These are phyloP conservation scores for Bromus sterilis DNA, from an alignment of 176 grass and related monocot genomes.

Conservation along the genomic window DNA sequence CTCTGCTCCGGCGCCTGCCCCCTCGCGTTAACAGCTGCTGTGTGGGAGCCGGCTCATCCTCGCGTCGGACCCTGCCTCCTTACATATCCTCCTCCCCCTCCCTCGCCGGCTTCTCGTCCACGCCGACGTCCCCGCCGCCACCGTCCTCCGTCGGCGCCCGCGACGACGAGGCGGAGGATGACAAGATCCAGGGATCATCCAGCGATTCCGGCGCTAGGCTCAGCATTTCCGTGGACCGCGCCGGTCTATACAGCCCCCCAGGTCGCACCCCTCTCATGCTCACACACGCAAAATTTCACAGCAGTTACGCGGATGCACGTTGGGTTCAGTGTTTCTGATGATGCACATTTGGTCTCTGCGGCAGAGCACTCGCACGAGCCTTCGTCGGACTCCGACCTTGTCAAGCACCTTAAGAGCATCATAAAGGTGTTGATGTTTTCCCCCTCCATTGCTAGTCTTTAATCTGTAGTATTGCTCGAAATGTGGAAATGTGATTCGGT, in stretches of 20 bases:
- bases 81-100: conserved; percentile 16
- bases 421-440: conserved; percentile 48
- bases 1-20: conserved; percentile 37
- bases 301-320: background rate
- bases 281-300: background rate
- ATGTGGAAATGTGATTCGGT: conserved; percentile 16
- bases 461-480: background rate
- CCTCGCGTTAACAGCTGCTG: conserved; percentile 33
- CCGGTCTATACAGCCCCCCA: conserved; percentile 62
- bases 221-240: conserved; percentile 63
- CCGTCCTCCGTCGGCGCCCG: background rate
- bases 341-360: background rate
- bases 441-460: background rate
- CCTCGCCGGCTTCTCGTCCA: conserved; percentile 24
- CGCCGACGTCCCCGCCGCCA: conserved; percentile 4
- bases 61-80: background rate
- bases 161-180: conserved; percentile 2
- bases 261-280: conserved; percentile 20
- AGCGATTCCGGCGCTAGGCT: background rate
- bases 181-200: background rate
- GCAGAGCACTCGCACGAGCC: conserved; percentile 70
- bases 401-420: conserved; percentile 95
- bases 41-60: background rate
- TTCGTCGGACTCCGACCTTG: conserved; percentile 57
- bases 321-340: conserved; percentile 22